Evolutionary conservation across 1,139 yeast species (phyloP).

Genomic region (Hansenula lynferdii): DNA sequence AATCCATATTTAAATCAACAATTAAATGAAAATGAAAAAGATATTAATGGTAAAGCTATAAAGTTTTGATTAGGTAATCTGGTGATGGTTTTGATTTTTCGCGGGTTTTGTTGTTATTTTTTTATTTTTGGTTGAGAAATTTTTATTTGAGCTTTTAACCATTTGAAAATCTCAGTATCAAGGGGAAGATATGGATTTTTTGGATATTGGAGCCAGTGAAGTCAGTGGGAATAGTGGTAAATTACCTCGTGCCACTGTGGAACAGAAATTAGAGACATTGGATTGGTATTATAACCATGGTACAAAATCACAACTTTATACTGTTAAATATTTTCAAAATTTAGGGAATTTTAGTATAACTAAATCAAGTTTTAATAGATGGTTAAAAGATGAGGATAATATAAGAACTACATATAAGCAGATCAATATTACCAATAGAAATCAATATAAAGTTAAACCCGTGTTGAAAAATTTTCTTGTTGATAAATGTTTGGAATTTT

Average conservation of each 20-base stretch:
- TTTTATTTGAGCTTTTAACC: too few relatives aligned
- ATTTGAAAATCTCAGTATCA: too few relatives aligned
- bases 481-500: slow-evolving; percentile 27
- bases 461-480: slow-evolving; percentile 25
- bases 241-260: slow-evolving; percentile 30
- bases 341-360: slow-evolving; percentile 27
- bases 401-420: slow-evolving; percentile 22
- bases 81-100: neutral
- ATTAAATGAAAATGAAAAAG: slow-evolving; percentile 10
- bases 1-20: neutral
- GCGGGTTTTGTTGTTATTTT: neutral
- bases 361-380: slow-evolving; percentile 30
- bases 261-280: slow-evolving; percentile 29
- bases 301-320: slow-evolving; percentile 26
- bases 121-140: too few relatives aligned
- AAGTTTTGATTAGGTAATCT: slow-evolving; percentile 11
- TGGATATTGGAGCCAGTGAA: too few relatives aligned
- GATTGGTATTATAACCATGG: slow-evolving; percentile 28
- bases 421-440: slow-evolving; percentile 20
- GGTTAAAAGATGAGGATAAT: slow-evolving; percentile 27
- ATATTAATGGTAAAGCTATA: slow-evolving; percentile 21
- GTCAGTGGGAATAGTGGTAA: slow-evolving; percentile 4
- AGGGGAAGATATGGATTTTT: too few relatives aligned
- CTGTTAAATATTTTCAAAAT: slow-evolving; percentile 26
- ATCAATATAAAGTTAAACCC: slow-evolving; percentile 24